Evolutionary conservation across 2,329 filamentous ascomycete genomes (phyloP).

Genomic region (Arthrocladium fulminans): DNA sequence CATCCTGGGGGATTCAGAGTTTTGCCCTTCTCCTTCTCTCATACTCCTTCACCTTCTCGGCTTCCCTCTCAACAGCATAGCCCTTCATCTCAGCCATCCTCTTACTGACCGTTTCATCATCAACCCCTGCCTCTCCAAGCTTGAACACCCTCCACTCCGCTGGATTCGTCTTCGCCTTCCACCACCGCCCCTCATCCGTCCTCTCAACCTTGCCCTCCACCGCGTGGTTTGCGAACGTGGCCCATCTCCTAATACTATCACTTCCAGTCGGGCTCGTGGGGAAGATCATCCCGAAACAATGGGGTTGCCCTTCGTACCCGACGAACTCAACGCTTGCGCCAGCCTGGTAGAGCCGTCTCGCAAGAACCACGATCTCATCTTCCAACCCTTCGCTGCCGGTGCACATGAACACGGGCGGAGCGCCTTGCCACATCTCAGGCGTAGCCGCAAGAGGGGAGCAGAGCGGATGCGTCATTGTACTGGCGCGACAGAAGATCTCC

Average conservation of each 20-base stretch:
- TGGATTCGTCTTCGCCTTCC: slow-evolving; percentile 26
- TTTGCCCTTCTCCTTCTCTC: neutral
- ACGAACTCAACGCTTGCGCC: slow-evolving; percentile 32
- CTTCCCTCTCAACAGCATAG: neutral
- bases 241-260: slow-evolving; percentile 49
- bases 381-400: slow-evolving; percentile 35
- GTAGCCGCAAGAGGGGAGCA: slow-evolving; percentile 32
- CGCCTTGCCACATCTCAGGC: slow-evolving; percentile 32
- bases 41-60: neutral
- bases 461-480: slow-evolving; percentile 32
- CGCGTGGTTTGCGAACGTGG: slow-evolving; percentile 42
- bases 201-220: slow-evolving; percentile 24
- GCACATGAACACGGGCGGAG: slow-evolving; percentile 35
- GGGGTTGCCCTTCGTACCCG: slow-evolving; percentile 39
- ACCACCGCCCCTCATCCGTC: slow-evolving; percentile 22
- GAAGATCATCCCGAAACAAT: slow-evolving; percentile 50
- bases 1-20: no score
- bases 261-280: slow-evolving; percentile 36
- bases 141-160: slow-evolving; percentile 23
- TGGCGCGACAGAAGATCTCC: slow-evolving; percentile 34
- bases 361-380: slow-evolving; percentile 34
- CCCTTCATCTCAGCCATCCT: slow-evolving; percentile 2
- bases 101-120: slow-evolving; percentile 4
- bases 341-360: slow-evolving; percentile 32
- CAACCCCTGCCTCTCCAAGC: neutral